These are phyloP conservation scores for Bipolaris cookei DNA, from an alignment of 2,329 filamentous ascomycete species.

Conservation along the genomic window DNA sequence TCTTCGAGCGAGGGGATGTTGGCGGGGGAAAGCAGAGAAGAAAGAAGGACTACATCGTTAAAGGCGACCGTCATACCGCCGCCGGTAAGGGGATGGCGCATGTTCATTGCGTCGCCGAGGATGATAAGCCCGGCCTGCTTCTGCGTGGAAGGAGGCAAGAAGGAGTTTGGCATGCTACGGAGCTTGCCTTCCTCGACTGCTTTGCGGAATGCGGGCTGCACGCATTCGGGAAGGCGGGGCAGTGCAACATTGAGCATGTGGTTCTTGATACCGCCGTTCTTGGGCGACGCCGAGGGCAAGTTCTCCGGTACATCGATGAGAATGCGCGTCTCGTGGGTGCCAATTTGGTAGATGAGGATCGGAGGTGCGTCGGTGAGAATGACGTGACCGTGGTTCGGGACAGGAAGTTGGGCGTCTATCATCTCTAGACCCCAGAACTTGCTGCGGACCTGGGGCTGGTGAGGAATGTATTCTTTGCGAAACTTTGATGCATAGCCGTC, in stretches of 20 bases:
- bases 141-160: conserved; percentile 80
- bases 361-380: conserved; percentile 79
- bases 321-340: conserved; percentile 88
- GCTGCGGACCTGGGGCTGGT: conserved; percentile 73
- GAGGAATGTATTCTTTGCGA: conserved; percentile 75
- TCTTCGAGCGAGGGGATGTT: conserved; percentile 73
- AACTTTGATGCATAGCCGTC: conserved; percentile 95
- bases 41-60: conserved; percentile 83
- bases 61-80: conserved; percentile 98
- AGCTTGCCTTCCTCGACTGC: conserved; percentile 80
- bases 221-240: conserved; percentile 73
- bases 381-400: conserved; percentile 81
- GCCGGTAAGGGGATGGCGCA: conserved; percentile 97
- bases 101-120: conserved; percentile 95
- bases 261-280: conserved; percentile 80
- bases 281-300: conserved; percentile 72
- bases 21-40: conserved; percentile 73
- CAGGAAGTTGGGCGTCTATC: conserved; percentile 81
- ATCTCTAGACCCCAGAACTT: conserved; percentile 96
- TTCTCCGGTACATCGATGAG: conserved; percentile 86
- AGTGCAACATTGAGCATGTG: conserved; percentile 83
- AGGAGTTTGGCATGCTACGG: conserved; percentile 95
- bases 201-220: conserved; percentile 74
- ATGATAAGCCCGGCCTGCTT: conserved; percentile 75
- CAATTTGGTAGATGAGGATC: conserved; percentile 95